phyloP scores from a whole-genome alignment of 139 green algal species.

The Coelastrella sp. region DNA sequence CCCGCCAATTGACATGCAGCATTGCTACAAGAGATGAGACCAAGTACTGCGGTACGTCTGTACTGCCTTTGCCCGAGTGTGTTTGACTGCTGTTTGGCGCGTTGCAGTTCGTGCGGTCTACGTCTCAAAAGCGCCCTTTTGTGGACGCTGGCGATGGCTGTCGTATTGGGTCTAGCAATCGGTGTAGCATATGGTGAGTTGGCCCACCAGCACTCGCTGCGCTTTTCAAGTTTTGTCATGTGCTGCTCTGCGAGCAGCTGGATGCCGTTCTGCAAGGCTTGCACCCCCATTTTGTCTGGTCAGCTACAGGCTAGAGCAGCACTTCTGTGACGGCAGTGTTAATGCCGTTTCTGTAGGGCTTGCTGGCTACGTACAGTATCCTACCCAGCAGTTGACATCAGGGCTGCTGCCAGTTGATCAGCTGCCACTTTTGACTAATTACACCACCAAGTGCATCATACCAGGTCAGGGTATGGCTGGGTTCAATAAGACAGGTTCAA shows the following conservation, averaged over 20 bases:
- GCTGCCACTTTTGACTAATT: conserved; percentile 3
- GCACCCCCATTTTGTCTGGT: no score
- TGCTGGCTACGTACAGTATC: conserved; percentile 89
- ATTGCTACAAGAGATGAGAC: no score
- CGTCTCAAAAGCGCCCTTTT: conserved; percentile 70
- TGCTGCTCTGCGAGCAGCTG: no score
- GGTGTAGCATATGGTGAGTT: conserved; percentile 80
- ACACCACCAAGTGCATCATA: conserved; percentile 32
- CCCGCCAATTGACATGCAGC: no score
- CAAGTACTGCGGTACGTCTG: neutral
- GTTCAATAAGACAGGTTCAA: conserved; percentile 33
- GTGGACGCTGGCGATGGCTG: conserved; percentile 67
- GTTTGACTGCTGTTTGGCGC: neutral
- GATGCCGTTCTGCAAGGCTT: no score
- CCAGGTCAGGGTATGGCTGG: conserved; percentile 35
- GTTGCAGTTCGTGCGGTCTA: conserved; percentile 70
- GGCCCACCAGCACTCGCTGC: neutral
- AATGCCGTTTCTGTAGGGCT: conserved; percentile 64
- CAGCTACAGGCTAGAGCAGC: no score
- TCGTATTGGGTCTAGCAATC: conserved; percentile 77
- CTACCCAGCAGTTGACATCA: conserved; percentile 82
- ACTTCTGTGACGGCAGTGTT: no score
- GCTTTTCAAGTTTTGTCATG: no score
- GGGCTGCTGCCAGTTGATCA: conserved; percentile 69
- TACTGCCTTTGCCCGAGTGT: neutral